phyloP scores from a whole-genome alignment of 306 rosid genomes.

The Dalbergia oliveri region DNA sequence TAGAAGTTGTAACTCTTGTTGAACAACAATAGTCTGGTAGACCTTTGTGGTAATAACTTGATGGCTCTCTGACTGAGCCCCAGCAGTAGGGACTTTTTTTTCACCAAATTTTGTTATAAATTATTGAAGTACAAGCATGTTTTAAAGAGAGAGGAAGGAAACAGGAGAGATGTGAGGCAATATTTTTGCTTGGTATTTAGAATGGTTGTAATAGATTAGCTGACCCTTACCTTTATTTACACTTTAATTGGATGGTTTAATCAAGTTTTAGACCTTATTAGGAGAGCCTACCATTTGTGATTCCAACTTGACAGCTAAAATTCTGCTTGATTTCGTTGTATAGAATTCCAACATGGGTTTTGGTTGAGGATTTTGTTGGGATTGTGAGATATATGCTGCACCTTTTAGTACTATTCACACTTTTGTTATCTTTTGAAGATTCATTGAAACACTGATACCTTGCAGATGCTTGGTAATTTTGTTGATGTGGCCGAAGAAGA shows the following conservation, averaged over 20 bases:
- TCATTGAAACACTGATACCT: conserved; percentile 31
- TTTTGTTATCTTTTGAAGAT: conserved; percentile 28
- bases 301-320: background rate
- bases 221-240: background rate
- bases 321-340: background rate
- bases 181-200: conserved; percentile 11
- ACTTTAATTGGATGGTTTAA: conserved; percentile 6
- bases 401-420: background rate
- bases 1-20: conserved; percentile 1
- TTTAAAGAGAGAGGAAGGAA: background rate
- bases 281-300: conserved; percentile 16
- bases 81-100: background rate
- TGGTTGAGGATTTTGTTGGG: conserved; percentile 6
- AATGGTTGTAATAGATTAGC: background rate
- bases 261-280: conserved; percentile 21
- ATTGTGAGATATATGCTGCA: background rate
- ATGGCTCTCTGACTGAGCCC: conserved; percentile 15
- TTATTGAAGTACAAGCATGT: background rate
- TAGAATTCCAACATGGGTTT: conserved; percentile 7
- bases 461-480: conserved; percentile 81
- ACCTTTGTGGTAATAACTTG: conserved; percentile 21
- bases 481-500: conserved; percentile 64
- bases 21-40: conserved; percentile 23
- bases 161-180: background rate
- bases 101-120: background rate